A percentile compares a stretch with the other conserved stretches of the same genome.
Evolutionary conservation across 495 filamentous ascomycete species (phyloP).

Genomic region (Xanthoparmelia taractica): DNA sequence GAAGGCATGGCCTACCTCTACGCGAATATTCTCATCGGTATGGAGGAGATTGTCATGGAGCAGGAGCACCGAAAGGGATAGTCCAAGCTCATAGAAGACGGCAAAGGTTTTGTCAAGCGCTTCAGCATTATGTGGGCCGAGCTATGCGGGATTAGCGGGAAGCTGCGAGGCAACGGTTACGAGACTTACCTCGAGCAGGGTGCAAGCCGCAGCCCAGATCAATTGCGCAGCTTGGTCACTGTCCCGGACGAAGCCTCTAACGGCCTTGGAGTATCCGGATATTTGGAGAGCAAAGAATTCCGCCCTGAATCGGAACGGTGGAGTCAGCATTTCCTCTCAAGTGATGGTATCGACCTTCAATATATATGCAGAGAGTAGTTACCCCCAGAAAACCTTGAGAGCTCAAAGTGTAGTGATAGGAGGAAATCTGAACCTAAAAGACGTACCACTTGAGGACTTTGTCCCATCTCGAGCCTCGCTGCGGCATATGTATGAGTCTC

Average conservation of each 20-base stretch:
- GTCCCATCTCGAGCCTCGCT: conserved; percentile 45
- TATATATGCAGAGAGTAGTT: not conserved
- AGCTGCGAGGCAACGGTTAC: not conserved
- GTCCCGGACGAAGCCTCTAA: conserved; percentile 44
- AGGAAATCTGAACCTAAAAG: not conserved
- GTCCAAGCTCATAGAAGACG: conserved; percentile 46
- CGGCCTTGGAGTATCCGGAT: conserved; percentile 32
- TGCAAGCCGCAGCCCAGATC: conserved; percentile 44
- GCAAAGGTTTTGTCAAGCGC: conserved; percentile 51
- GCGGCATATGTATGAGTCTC: conserved; percentile 44
- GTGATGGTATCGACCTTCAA: too few relatives aligned
- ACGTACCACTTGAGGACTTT: conserved; percentile 37
- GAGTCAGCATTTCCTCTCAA: not conserved
- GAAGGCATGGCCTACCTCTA: conserved; percentile 42
- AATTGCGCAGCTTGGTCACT: conserved; percentile 45
- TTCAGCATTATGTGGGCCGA: conserved; percentile 47
- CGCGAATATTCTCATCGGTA: conserved; percentile 38
- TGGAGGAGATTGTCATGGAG: conserved; percentile 47
- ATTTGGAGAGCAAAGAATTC: conserved; percentile 46
- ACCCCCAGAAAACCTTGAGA: not conserved
- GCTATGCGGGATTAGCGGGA: conserved; percentile 30
- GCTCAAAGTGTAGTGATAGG: not conserved
- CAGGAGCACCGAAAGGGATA: conserved; percentile 45
- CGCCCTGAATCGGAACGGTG: conserved; percentile 21
- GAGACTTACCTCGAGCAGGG: conserved; percentile 47